Evolutionary conservation across 2,329 filamentous ascomycete genomes (phyloP).

Genomic region (Bipolaris sorokiniana): DNA sequence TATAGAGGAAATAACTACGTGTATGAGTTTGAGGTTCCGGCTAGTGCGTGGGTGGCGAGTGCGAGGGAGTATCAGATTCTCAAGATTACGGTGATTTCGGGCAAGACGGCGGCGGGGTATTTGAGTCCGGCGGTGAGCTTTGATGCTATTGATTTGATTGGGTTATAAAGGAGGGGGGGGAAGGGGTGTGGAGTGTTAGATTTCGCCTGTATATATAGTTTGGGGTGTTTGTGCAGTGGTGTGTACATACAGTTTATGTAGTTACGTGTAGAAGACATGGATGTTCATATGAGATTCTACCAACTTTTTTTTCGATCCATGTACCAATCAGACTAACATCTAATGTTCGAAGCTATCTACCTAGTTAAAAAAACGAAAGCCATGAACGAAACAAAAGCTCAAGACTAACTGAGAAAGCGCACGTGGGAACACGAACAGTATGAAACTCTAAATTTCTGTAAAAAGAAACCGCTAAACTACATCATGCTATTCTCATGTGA

Average conservation of each 20-base stretch:
- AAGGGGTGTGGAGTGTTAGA: too few species aligned
- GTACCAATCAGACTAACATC: not conserved
- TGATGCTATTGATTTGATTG: constrained; percentile 30
- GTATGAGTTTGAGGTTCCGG: constrained; percentile 31
- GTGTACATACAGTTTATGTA: too few species aligned
- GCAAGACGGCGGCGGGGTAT: constrained; percentile 28
- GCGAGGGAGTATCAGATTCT: constrained; percentile 27
- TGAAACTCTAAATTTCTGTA: not conserved
- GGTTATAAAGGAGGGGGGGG: not conserved
- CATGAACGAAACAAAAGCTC: too few species aligned
- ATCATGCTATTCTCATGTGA: too few species aligned
- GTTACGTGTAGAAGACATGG: too few species aligned
- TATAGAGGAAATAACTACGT: constrained; percentile 34
- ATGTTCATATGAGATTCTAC: too few species aligned
- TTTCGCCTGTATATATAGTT: not conserved
- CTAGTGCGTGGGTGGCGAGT: constrained; percentile 29
- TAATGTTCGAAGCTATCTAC: too few species aligned
- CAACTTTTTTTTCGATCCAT: too few species aligned
- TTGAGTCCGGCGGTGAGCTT: constrained; percentile 29
- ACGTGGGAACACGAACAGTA: not conserved
- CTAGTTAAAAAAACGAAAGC: too few species aligned
- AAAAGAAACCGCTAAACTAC: not conserved
- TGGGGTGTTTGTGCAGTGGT: too few species aligned
- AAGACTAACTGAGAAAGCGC: too few species aligned
- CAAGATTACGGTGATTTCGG: constrained; percentile 28